phyloP scores from a whole-genome alignment of 202 grass and related monocot genomes.

The Zoysia matrella region DNA sequence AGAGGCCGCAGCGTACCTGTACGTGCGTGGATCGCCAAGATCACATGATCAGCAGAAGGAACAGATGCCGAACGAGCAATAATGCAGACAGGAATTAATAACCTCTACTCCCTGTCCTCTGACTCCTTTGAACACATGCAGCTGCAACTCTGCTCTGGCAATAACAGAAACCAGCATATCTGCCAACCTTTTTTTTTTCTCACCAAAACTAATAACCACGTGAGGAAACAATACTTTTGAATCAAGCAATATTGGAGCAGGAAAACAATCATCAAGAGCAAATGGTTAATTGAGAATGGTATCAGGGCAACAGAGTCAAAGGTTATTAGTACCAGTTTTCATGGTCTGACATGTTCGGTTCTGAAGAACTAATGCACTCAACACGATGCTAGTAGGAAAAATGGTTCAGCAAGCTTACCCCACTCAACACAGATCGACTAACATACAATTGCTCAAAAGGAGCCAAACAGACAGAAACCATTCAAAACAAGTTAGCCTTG shows the following conservation, averaged over 20 bases:
- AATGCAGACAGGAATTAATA: slow-evolving; percentile 13
- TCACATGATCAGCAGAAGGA: slow-evolving; percentile 27
- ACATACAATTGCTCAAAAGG: no score
- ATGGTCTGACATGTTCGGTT: not conserved
- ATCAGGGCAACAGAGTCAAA: no score
- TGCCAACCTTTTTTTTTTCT: not conserved
- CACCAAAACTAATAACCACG: not conserved
- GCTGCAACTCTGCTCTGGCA: slow-evolving; percentile 25
- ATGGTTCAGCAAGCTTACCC: no score
- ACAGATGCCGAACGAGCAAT: slow-evolving; percentile 36
- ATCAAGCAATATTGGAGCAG: no score
- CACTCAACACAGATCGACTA: no score
- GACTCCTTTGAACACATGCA: not conserved
- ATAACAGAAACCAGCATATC: slow-evolving; percentile 12
- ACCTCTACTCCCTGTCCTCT: not conserved
- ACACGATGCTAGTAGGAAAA: no score
- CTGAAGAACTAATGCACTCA: no score
- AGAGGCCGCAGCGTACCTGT: not conserved
- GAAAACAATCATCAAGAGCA: no score
- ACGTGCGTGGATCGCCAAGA: slow-evolving; percentile 13
- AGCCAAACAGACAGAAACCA: no score
- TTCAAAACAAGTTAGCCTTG: no score
- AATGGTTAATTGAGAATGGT: no score
- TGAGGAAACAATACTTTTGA: no score
- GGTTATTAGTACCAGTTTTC: not conserved